Base-by-base conservation (phyloP, 169 alveolate species). In the Plasmodium inui region DNA sequence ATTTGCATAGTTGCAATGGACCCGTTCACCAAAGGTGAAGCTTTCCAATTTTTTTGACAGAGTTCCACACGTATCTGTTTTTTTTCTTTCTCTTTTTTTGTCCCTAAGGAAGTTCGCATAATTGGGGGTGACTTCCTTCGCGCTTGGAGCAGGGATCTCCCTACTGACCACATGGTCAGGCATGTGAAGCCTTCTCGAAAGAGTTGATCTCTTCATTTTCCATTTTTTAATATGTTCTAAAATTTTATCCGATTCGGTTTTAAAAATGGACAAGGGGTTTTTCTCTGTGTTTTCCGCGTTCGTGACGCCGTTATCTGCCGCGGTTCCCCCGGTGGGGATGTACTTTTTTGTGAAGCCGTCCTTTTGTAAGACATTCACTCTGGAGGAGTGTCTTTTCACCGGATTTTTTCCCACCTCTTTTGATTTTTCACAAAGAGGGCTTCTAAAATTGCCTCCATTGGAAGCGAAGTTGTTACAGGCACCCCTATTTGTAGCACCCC, bases 231-330 rank as follows among this genome's bases (percentile, higher is more conserved):
- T 67, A 3, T 67, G 30, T 67, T 67, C 76, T 67, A 67, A 8
- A 28, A 67, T 67, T 67, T 67, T 67, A 67, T 67, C 76, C 76
- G 76, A 67, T 67, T 67, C 76, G 12, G 17, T 67, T 67, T 67
- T 67, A 28, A 67, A 67, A 67, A 26, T 67, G 76, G 30, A 26
- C 37, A 67, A 26, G 14, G 76, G 30, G 14, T 67, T 7, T 10
- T 67, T 22, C 1, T 19, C n/a, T 22, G 14, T 28, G 14, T 67
- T 67, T 26, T 19, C 7, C 76, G 7, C 76, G 30, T 67, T 19
- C 6, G 37, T 67, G n/a, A 8, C 32, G 28, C 7, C 7, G 41
- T 67, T 28, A 28, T 67, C 32, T 67, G 37, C 3, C 1, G 30
- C 39, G 17, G 37, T 67, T 22, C 37, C 19, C 17, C 22, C 28